Evolutionary conservation across 2,329 filamentous ascomycete genomes (phyloP), one percentile per base, ranked within the genome.

Genomic region (Akanthomyces lecanii): DNA sequence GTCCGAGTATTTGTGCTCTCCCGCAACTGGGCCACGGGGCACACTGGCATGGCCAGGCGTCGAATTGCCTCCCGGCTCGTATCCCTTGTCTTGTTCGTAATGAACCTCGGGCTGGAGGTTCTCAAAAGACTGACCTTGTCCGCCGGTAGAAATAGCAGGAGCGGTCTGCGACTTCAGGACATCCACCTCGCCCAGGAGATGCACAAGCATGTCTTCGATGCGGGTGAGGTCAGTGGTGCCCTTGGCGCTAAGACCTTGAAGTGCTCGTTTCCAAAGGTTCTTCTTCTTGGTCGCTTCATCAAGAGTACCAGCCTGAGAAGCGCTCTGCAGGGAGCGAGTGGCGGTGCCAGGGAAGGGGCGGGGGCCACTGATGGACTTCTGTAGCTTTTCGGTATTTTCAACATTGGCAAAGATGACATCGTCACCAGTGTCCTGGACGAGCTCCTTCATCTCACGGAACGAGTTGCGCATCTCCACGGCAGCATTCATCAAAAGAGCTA

Each of bases 391-490:
- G 12, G 94, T 94, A 71, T 94, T 91, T 70, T 91, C 90, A n/a
- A 91, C 90, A 66, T 90, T 88, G 45, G 90, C 88, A 75, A 97
- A 91, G 71, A 98, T 90, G 71, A 92, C 85, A 64, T 91, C 91
- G 71, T 97, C 94, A 5, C 75, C 74, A 65, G 96, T 94, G 67
- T 96, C 90, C 56, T 90, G 89, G 65, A 99, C 89, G 71, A 96
- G 89, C 67, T 89, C 90, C 80, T 95, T 97, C 83, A 99, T 90
- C 70, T 97, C 93, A 67, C 96, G 91, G 72, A 98, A 96, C 0
- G 92, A 96, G 69, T 91, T 96, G 67, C 94, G 91, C 93, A 98
- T 98, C 76, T 99, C 95, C 14, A 95, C 89, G 4, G 95, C 94
- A 61, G 92, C 93, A 64, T 94, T 89, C 65, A 99, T 95, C 38